These are phyloP conservation scores for Penicillium hesseltinei DNA, from an alignment of 2,329 filamentous ascomycete genomes.

Conservation along the genomic window DNA sequence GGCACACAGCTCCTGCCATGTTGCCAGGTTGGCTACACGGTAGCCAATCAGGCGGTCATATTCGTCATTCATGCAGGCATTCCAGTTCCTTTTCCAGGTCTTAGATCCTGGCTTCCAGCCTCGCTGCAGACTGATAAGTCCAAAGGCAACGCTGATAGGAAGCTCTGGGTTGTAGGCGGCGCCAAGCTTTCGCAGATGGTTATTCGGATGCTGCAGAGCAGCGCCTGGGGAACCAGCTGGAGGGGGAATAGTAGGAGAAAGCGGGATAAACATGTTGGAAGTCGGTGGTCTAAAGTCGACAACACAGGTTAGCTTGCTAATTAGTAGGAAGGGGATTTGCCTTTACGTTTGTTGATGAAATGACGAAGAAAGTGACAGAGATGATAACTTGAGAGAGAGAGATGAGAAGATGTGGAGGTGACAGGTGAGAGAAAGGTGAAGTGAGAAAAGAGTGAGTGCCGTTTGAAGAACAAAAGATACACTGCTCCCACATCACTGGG, in stretches of 20 bases:
- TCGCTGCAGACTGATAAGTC: conserved; percentile 14
- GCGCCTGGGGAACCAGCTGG: neutral
- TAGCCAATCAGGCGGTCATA: conserved; percentile 21
- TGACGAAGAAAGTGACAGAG: neutral
- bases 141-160: conserved; percentile 22
- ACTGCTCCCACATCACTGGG: too few species aligned
- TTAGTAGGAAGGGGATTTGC: neutral
- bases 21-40: conserved; percentile 12
- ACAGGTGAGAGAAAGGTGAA: too few species aligned
- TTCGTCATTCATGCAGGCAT: conserved; percentile 20
- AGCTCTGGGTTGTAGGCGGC: neutral
- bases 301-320: neutral
- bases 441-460: too few species aligned
- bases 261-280: neutral
- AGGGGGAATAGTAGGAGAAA: neutral
- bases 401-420: too few species aligned
- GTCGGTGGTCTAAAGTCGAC: neutral
- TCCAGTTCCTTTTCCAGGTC: conserved; percentile 24
- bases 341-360: neutral
- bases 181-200: neutral
- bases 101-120: conserved; percentile 23
- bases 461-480: too few species aligned
- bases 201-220: neutral
- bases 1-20: conserved; percentile 27
- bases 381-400: too few species aligned